Conservation (phyloP, 169 alveolate genomes). For the Babesia microti region DNA sequence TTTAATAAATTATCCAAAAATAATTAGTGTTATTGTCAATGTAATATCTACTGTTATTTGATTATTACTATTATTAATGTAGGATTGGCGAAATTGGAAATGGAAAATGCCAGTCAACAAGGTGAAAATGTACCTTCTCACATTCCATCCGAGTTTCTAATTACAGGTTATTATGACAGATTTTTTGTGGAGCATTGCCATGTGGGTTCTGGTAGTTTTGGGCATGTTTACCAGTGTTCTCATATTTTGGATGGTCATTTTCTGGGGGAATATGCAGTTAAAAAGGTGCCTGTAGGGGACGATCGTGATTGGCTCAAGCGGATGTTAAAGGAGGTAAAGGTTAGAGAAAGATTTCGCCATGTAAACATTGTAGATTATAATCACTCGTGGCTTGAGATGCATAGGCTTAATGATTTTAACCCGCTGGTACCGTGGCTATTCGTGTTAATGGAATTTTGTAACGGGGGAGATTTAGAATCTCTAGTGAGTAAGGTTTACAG, state of each 20-base stretch:
- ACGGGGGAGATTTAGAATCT: conserved; percentile 55
- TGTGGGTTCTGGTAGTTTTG: conserved; percentile 68
- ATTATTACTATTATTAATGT: no score
- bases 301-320: conserved; percentile 54
- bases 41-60: no score
- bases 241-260: conserved; percentile 60
- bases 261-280: conserved; percentile 67
- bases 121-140: no score
- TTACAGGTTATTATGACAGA: conserved; percentile 64
- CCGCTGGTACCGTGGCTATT: conserved; percentile 73
- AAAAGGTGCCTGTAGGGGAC: conserved; percentile 71
- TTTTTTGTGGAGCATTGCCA: conserved; percentile 55
- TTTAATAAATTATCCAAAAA: no score
- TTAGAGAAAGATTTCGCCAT: conserved; percentile 61
- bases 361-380: conserved; percentile 61
- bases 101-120: no score
- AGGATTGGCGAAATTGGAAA: no score
- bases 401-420: conserved; percentile 59
- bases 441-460: conserved; percentile 71
- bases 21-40: no score
- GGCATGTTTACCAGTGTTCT: conserved; percentile 62
- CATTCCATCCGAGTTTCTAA: conserved; percentile 56
- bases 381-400: conserved; percentile 69
- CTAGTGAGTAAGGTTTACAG: conserved; percentile 10
- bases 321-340: conserved; percentile 62